Base-by-base conservation (phyloP, 2,329 filamentous ascomycete species). In the Fusarium xyrophilum region DNA sequence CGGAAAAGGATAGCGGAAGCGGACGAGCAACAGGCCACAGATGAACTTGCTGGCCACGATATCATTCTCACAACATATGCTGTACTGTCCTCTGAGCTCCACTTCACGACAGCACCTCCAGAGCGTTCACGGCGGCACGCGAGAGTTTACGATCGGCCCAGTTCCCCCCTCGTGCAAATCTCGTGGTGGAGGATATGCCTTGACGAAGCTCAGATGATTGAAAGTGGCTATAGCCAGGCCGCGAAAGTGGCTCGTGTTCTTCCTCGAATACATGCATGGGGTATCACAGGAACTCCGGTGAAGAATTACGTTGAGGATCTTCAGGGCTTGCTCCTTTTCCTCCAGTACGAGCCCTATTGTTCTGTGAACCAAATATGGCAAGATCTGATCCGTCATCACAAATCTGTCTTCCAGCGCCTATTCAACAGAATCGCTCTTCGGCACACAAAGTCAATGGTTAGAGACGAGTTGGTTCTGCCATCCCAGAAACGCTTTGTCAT, bases 171-270 rank as follows among this genome's bases (percentile, higher is more conserved):
- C 10, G 88, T 94, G 13, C 87, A 91, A 69, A 87, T 97, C 21
- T 88, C 85, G 2, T 98, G 93, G 93, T 97, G 93, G 93, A 86
- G 95, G 42, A 87, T 97, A 3, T 89, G 88, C 56, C 83, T 91
- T 2, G 89, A 91, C 61, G 93, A 90, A 81, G 89, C 95, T 1
- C 96, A 99, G 75, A 97, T 97, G 91, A 89, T 98, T 42, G 95
- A 98, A 76, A 95, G 88, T 69, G 93, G 93, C 35, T 89, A 96
- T 7, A 94, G 89, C 72, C 90, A 93, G 70, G 92, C 95, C 30
- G 94, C 96, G 2, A 87, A 85, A 47, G 89, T 97, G 17, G 93
- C 93, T 36, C 88, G 89, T 40, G 82, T 91, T 28, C 90, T 99
- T 64, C 93, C 95, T 44, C 87, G 96, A 30, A 80, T 92, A 67